Base-by-base conservation (phyloP, 2,329 filamentous ascomycete species). In the Coleophoma eucalyptorum region DNA sequence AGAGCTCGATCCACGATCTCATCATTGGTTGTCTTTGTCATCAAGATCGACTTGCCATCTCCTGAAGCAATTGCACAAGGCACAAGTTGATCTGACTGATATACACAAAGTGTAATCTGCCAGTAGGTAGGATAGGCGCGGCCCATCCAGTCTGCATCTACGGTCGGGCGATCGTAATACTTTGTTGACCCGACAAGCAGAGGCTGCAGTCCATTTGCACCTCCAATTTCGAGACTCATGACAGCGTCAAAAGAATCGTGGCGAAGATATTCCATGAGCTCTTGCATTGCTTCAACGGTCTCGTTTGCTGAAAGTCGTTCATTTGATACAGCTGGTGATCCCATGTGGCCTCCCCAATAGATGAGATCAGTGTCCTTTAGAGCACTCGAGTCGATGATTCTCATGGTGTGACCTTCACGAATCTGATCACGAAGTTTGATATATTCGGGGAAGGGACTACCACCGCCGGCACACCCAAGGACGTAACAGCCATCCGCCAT, bases 401-500 rank as follows among this genome's bases (percentile, higher is more conserved):
- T 65, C 33, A 75, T 65, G 3, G 62, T 69, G 6, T 68, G 61
- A 2, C 74, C 69, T 35, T 65, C 60, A 48, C 67, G 62, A 16
- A 76, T 51, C 32, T 72, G 66, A 20, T 69, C 66, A 33, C 69
- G 62, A 32, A 74, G 61, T 15, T 71, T 69, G 37, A 77, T 61
- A 57, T 71, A 73, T 21, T 68, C 69, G 3, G 69, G 66, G 48
- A 71, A 72, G 0, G 73, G 72, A n/a, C 69, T 71, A 2, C 74
- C 74, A 31, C 74, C 74, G 8, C 74, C 74, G 11, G 70, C 74
- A 18, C 72, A 75, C 16, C 74, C 74, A 3, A 77, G 64, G 11
- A 77, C 70, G 50, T 76, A 75, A 54, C 72, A 75, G 3, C 74
- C 74, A 21, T 69, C 69, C 2, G 72, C 67, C 12, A 77, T 68